These are phyloP conservation scores for Solanum commersonii DNA, from an alignment of 257 asterid genomes.

Conservation along the genomic window DNA sequence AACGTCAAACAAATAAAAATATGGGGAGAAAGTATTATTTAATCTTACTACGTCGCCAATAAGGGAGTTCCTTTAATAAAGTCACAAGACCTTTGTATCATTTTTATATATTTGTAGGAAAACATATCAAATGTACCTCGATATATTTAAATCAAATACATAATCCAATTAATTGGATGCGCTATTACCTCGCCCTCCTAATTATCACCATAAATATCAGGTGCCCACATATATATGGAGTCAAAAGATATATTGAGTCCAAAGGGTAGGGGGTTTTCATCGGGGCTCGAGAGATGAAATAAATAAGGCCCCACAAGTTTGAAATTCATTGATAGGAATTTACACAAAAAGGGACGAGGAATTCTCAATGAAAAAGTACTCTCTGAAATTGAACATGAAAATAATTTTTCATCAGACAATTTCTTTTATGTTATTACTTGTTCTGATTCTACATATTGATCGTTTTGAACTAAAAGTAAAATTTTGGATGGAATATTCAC, in stretches of 20 bases:
- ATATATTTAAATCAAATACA: neutral
- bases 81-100: neutral
- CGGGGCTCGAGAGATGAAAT: neutral
- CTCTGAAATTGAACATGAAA: neutral
- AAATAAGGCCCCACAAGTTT: no score
- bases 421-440: neutral
- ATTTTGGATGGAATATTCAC: neutral
- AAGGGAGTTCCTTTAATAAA: no score
- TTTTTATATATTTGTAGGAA: neutral
- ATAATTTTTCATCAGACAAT: no score
- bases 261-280: no score
- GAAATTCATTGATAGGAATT: neutral
- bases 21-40: no score
- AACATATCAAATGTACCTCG: neutral
- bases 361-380: no score
- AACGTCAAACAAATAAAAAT: no score
- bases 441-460: neutral
- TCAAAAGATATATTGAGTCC: no score
- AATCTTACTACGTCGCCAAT: no score
- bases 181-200: neutral
- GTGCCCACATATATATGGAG: neutral
- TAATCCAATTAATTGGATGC: neutral
- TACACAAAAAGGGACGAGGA: neutral
- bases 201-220: no score
- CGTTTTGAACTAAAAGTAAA: neutral